Evolutionary conservation across 2,329 filamentous ascomycete genomes (phyloP).

Genomic region (Cladobotryum mycophilum): DNA sequence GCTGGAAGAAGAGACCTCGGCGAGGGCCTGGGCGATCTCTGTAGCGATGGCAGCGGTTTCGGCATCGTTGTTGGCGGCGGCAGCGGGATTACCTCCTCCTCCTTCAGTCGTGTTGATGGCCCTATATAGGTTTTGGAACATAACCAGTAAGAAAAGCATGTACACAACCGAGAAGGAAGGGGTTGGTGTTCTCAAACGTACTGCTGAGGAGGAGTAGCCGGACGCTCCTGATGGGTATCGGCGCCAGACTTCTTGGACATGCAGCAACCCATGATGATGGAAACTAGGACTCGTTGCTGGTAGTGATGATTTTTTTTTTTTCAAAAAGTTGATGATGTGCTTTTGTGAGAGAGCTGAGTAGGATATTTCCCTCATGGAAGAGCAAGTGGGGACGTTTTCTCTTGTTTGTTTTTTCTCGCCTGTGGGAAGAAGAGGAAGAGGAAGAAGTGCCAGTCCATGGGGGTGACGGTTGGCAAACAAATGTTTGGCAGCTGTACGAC

Average conservation of each 20-base stretch:
- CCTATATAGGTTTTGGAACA: background rate
- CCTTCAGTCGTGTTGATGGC: background rate
- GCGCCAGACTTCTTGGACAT: conserved; percentile 6
- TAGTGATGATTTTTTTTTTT: too few species aligned
- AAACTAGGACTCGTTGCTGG: background rate
- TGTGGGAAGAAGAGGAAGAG: background rate
- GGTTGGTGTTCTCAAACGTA: background rate
- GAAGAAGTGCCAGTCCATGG: background rate
- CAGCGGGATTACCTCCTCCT: background rate
- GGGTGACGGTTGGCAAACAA: conserved; percentile 1
- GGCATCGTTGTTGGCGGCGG: background rate
- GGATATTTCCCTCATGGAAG: too few species aligned
- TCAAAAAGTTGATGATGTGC: too few species aligned
- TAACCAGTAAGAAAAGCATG: background rate
- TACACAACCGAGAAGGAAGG: too few species aligned
- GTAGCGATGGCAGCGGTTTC: background rate
- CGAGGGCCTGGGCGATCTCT: conserved; percentile 2
- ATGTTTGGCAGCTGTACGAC: conserved; percentile 7
- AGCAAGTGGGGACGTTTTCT: too few species aligned
- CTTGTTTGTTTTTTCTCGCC: background rate
- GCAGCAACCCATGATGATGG: conserved; percentile 9
- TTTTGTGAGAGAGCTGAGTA: too few species aligned
- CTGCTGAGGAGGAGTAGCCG: conserved; percentile 4
- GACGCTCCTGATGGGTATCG: background rate
- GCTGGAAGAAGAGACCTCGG: background rate